Conservation (phyloP, 352 stramenopile genomes). For the Phytophthora cactorum region DNA sequence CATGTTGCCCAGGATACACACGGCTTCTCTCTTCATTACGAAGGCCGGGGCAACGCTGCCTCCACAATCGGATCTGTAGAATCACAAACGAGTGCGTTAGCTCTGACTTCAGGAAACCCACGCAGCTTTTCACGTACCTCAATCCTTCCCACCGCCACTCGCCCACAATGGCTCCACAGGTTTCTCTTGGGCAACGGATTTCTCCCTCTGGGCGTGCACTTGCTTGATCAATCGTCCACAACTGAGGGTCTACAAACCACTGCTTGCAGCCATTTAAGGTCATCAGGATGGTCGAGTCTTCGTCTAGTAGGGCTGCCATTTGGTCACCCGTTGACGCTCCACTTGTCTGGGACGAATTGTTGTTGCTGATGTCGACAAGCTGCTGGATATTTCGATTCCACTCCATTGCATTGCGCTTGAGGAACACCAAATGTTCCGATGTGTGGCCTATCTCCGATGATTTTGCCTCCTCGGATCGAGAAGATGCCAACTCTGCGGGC, state of each 20-base stretch:
- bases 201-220: slow-evolving; percentile 23
- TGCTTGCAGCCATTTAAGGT: slow-evolving; percentile 38
- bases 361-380: slow-evolving; percentile 21
- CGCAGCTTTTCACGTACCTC: slow-evolving; percentile 29
- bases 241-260: slow-evolving; percentile 60
- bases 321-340: slow-evolving; percentile 29
- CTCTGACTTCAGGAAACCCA: background rate
- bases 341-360: slow-evolving; percentile 2
- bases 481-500: background rate
- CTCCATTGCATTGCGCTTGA: slow-evolving; percentile 40
- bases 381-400: slow-evolving; percentile 47
- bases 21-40: slow-evolving; percentile 50
- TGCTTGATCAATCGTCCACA: slow-evolving; percentile 48
- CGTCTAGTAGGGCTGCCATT: slow-evolving; percentile 37
- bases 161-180: slow-evolving; percentile 45
- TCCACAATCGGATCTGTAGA: slow-evolving; percentile 50
- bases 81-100: background rate
- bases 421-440: slow-evolving; percentile 27
- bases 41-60: slow-evolving; percentile 50
- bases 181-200: slow-evolving; percentile 52
- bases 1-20: slow-evolving; percentile 61
- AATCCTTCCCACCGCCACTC: slow-evolving; percentile 63
- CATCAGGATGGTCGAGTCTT: slow-evolving; percentile 39
- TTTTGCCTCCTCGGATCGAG: background rate
- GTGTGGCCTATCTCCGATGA: slow-evolving; percentile 10